Percentiles rank a stretch among this genome's conserved stretches.
phyloP scores from a whole-genome alignment of 1,139 yeast genomes.

The Yamadazyma sp. region DNA sequence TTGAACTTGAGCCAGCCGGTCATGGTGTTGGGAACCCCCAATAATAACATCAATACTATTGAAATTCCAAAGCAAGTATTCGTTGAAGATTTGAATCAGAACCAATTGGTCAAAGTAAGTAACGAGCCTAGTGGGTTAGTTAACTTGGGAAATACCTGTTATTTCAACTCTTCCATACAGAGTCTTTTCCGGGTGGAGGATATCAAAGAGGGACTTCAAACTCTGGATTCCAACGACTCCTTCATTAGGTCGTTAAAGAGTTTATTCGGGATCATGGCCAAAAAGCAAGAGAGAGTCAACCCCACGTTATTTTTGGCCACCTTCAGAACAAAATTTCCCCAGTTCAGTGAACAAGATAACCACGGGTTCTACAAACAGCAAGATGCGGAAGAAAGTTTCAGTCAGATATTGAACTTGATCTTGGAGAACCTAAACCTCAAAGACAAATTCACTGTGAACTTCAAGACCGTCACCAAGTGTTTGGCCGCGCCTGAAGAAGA shows the following conservation, averaged over 20 bases:
- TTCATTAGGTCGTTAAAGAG: constrained; percentile 34
- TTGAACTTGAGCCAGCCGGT: constrained; percentile 65
- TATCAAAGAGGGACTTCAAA: constrained; percentile 36
- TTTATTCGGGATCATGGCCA: constrained; percentile 48
- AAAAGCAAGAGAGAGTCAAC: constrained; percentile 46
- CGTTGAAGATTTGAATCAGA: constrained; percentile 65
- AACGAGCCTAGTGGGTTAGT: constrained; percentile 77
- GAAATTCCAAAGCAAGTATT: constrained; percentile 60
- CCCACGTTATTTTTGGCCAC: constrained; percentile 67
- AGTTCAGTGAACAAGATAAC: constrained; percentile 76
- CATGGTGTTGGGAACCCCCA: constrained; percentile 93
- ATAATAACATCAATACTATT: constrained; percentile 58
- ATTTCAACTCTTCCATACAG: constrained; percentile 87
- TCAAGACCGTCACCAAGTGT: constrained; percentile 62
- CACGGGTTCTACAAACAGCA: constrained; percentile 85
- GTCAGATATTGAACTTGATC: constrained; percentile 66
- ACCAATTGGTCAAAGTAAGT: constrained; percentile 37
- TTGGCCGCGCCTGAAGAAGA: constrained; percentile 50
- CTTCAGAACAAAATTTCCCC: constrained; percentile 73
- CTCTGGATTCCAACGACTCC: constrained; percentile 13
- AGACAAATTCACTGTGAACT: constrained; percentile 62
- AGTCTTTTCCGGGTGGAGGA: constrained; percentile 71
- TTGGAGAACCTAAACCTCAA: constrained; percentile 51
- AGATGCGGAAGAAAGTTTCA: constrained; percentile 96
- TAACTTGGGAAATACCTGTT: constrained; percentile 94